phyloP scores from a whole-genome alignment of 495 filamentous ascomycete species.

The Aspergillus avenaceus region DNA sequence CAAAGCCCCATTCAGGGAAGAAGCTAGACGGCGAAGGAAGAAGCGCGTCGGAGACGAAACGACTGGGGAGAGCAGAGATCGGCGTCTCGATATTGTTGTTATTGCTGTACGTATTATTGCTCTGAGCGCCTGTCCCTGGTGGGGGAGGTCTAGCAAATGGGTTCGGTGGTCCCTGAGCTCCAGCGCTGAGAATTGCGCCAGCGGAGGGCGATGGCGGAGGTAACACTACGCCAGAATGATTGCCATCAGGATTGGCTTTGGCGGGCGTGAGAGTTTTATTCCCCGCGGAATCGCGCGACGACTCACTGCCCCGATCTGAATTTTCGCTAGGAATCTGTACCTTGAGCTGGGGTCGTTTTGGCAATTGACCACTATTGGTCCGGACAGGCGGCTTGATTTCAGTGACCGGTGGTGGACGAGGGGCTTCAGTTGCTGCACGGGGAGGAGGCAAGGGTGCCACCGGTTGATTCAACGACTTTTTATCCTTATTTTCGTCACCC shows the following conservation, averaged over 20 bases:
- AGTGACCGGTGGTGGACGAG: constrained; percentile 43
- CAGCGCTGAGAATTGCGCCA: constrained; percentile 80
- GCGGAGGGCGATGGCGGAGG: constrained; percentile 91
- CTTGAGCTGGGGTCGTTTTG: constrained; percentile 76
- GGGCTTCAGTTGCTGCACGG: constrained; percentile 44
- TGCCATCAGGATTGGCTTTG: constrained; percentile 51
- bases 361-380: constrained; percentile 60
- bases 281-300: constrained; percentile 67
- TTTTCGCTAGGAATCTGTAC: constrained; percentile 92
- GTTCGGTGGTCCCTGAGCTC: constrained; percentile 89
- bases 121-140: constrained; percentile 32
- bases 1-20: constrained; percentile 85
- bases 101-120: constrained; percentile 50
- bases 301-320: constrained; percentile 76
- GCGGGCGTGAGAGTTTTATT: constrained; percentile 49
- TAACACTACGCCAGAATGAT: constrained; percentile 68
- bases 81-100: constrained; percentile 88
- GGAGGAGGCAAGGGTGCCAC: constrained; percentile 41
- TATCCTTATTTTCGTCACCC: constrained; percentile 45
- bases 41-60: constrained; percentile 80
- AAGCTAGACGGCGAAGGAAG: constrained; percentile 86
- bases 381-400: constrained; percentile 70
- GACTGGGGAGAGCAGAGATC: constrained; percentile 91
- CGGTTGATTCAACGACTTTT: constrained; percentile 31
- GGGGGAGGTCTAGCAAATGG: constrained; percentile 88